Base-by-base conservation (phyloP, 495 filamentous ascomycete species). In the Polyplosphaeria fusca region DNA sequence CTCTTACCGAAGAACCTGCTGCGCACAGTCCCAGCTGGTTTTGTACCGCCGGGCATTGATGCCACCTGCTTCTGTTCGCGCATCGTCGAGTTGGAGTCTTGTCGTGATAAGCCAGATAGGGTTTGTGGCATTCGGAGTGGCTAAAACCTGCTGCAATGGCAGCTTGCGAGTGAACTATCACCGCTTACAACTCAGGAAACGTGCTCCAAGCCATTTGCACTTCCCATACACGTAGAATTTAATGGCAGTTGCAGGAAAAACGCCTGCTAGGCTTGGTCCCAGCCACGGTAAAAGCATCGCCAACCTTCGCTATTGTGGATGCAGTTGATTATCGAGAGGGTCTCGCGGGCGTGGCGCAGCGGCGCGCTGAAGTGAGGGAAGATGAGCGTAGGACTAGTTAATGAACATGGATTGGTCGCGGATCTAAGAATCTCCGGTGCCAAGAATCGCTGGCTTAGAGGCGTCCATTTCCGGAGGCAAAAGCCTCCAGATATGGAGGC, bases 141-240 rank as follows among this genome's bases (percentile, higher is more conserved):
- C 47, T 3, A 50, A 18, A n/a, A 39, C 47, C 47, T 28, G 47
- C 47, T 24, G 47, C 30, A 50, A 50, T 23, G 24, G 47, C 47
- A 50, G 42, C 49, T 52, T 52, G 22, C 14, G 49, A n/a, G 22
- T 50, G 47, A 39, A 50, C 47, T 5, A 45, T 45, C 16, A 37
- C 47, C 14, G 30, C 30, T 13, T 18, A 39, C 16, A 50, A 25
- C 22, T 11, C 20, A 38, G 23, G 4, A 50, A n/a, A 50, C 39
- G 47, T 16, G 47, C 47, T 12, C 47, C 47, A 20, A 50, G 47
- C 18, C 47, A 18, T 50, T 37, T 50, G 30, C 47, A 37, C n/a
- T 50, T 50, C 12, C 47, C 47, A n/a, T 50, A 38, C 18, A 50
- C 47, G 30, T 50, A 37, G 22, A 50, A 50, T 20, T 37, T 38